Percentiles rank a stretch among this genome's conserved stretches.
Evolutionary conservation across 2,329 filamentous ascomycete species (phyloP).

Genomic region (Colletotrichum sansevieriae): DNA sequence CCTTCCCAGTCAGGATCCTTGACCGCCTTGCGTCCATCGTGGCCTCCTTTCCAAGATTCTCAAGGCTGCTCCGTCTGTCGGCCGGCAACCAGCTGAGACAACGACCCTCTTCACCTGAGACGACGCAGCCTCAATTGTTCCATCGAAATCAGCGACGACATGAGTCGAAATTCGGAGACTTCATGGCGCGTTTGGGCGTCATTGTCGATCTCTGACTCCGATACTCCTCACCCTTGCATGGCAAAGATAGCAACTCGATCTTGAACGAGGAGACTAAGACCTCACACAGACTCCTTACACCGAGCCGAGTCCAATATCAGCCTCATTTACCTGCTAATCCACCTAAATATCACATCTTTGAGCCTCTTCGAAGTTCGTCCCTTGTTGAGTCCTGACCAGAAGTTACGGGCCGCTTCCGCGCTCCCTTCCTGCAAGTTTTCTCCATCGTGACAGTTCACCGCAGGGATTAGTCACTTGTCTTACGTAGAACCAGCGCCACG

Average conservation of each 20-base stretch:
- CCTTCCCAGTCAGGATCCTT: not conserved
- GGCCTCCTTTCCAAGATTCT: not conserved
- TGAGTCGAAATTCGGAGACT: not conserved
- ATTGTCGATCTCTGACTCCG: not conserved
- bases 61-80: not conserved
- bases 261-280: not conserved
- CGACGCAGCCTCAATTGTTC: not conserved
- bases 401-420: slow-evolving; percentile 2
- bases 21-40: not conserved
- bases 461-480: slow-evolving; percentile 32
- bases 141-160: not conserved
- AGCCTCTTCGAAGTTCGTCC: not conserved
- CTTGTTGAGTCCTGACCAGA: not conserved
- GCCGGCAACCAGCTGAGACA: not conserved
- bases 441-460: not conserved
- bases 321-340: not conserved
- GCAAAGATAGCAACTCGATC: not conserved
- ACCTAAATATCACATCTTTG: slow-evolving; percentile 4
- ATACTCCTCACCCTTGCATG: not conserved
- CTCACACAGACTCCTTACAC: not conserved
- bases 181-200: not conserved
- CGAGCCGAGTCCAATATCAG: not conserved
- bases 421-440: not conserved
- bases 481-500: slow-evolving; percentile 30
- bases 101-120: not conserved